These are phyloP conservation scores for Penicillium polonicum DNA, from an alignment of 2,329 filamentous ascomycete genomes.

Conservation along the genomic window DNA sequence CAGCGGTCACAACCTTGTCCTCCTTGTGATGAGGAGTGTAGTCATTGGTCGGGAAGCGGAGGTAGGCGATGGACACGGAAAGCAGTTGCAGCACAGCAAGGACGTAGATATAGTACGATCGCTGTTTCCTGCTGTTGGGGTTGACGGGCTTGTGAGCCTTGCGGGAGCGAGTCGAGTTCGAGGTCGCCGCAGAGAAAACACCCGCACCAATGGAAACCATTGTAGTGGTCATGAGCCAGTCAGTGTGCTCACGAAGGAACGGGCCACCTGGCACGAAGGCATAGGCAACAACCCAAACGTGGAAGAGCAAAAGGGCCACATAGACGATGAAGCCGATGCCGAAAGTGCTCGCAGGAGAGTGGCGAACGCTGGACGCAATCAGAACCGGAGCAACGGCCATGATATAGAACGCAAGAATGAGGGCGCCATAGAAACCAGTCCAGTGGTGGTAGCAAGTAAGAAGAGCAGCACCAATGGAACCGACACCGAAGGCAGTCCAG, in stretches of 20 bases:
- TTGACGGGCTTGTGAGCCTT: slow-evolving; percentile 36
- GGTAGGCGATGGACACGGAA: slow-evolving; percentile 76
- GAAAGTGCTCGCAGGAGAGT: slow-evolving; percentile 76
- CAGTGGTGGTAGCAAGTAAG: slow-evolving; percentile 78
- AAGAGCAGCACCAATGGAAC: slow-evolving; percentile 74
- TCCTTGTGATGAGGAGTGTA: slow-evolving; percentile 87
- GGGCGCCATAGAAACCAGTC: slow-evolving; percentile 83
- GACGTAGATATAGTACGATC: slow-evolving; percentile 68
- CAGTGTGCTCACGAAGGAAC: slow-evolving; percentile 87
- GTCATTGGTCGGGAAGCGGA: slow-evolving; percentile 89
- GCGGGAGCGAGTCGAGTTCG: slow-evolving; percentile 51
- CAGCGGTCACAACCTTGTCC: slow-evolving; percentile 83
- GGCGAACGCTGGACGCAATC: slow-evolving; percentile 71
- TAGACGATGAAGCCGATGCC: slow-evolving; percentile 87
- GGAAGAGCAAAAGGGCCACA: slow-evolving; percentile 93
- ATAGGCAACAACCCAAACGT: slow-evolving; percentile 98
- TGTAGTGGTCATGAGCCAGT: slow-evolving; percentile 87
- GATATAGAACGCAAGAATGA: slow-evolving; percentile 73
- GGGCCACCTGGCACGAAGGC: slow-evolving; percentile 95
- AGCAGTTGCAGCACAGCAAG: slow-evolving; percentile 76
- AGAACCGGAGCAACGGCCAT: slow-evolving; percentile 76
- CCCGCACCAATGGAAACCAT: slow-evolving; percentile 84
- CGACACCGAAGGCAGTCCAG: slow-evolving; percentile 76
- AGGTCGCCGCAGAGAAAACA: slow-evolving; percentile 65
- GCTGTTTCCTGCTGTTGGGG: slow-evolving; percentile 49